phyloP scores from a whole-genome alignment of 345 rosid species.

The Theobroma cacao region DNA sequence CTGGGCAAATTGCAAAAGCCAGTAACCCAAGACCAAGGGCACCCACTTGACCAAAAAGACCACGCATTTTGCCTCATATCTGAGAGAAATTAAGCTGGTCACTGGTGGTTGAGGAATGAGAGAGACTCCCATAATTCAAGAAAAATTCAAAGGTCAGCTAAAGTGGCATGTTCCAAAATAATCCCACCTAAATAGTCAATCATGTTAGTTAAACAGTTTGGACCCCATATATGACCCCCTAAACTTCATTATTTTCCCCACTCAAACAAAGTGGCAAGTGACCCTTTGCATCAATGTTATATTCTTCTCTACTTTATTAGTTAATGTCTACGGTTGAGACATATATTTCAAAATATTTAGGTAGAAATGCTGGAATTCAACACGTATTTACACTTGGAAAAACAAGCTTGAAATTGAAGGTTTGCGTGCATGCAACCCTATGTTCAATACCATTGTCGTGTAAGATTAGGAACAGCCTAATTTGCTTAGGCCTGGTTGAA shows the following conservation, averaged over 20 bases:
- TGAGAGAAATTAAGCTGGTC: not conserved
- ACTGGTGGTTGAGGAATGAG: constrained; percentile 5
- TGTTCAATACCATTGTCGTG: not conserved
- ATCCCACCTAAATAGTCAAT: not conserved
- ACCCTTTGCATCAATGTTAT: not conserved
- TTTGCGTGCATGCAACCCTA: not conserved
- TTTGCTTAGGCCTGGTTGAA: not conserved
- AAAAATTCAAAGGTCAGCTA: constrained; percentile 16
- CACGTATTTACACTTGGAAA: not conserved
- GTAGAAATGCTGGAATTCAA: not conserved
- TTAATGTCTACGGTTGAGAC: not conserved
- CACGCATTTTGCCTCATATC: not conserved
- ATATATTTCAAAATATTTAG: not conserved
- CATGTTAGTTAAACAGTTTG: not conserved
- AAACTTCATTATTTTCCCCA: not conserved
- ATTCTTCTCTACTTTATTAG: not conserved
- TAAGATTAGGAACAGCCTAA: not conserved
- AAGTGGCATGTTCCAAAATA: not conserved
- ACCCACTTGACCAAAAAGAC: not conserved
- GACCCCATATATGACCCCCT: not conserved
- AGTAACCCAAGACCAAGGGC: not conserved
- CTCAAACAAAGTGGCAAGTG: not conserved
- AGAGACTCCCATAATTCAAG: not conserved
- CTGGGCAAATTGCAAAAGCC: not conserved
- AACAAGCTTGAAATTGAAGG: not conserved